Evolutionary conservation across 1,284 basidiomycete species (phyloP).

Genomic region (Apiotrichum siamense): DNA sequence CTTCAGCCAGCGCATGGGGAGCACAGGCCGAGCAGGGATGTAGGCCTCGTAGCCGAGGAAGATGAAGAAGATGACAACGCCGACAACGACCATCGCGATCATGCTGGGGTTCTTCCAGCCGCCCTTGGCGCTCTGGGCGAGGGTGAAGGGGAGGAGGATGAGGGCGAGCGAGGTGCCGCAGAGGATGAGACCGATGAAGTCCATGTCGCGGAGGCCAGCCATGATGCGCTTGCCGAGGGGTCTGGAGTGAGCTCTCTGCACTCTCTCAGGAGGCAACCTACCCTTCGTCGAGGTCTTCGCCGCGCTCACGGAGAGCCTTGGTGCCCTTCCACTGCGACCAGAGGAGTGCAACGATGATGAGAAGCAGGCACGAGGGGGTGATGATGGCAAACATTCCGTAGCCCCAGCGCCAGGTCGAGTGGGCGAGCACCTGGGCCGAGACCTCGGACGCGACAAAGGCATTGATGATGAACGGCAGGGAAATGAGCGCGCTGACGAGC

Average conservation of each 20-base stretch:
- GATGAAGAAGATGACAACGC: conserved; percentile 45
- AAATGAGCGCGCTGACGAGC: conserved; percentile 60
- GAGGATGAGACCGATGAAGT: conserved; percentile 59
- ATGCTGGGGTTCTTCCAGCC: conserved; percentile 39
- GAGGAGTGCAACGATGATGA: conserved; percentile 39
- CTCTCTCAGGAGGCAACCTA: background rate
- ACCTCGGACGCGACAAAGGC: conserved; percentile 36
- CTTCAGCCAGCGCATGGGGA: conserved; percentile 54
- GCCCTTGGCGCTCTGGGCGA: conserved; percentile 50
- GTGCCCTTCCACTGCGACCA: conserved; percentile 43
- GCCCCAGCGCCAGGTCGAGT: conserved; percentile 57
- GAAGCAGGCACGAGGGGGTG: conserved; percentile 18
- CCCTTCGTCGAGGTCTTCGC: background rate
- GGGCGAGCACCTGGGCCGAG: conserved; percentile 53
- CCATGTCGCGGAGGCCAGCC: conserved; percentile 7
- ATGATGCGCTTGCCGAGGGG: conserved; percentile 15
- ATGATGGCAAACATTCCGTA: conserved; percentile 38
- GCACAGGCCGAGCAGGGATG: conserved; percentile 47
- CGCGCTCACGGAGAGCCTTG: conserved; percentile 6
- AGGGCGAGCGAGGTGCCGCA: conserved; percentile 58
- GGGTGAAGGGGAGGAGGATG: conserved; percentile 63
- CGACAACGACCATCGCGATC: conserved; percentile 47
- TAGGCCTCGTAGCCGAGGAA: conserved; percentile 49
- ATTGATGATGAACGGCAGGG: conserved; percentile 56
- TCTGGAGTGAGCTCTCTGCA: conserved; percentile 10